Conservation (phyloP, 2,329 filamentous ascomycete species). For the Aspergillus intermedius region DNA sequence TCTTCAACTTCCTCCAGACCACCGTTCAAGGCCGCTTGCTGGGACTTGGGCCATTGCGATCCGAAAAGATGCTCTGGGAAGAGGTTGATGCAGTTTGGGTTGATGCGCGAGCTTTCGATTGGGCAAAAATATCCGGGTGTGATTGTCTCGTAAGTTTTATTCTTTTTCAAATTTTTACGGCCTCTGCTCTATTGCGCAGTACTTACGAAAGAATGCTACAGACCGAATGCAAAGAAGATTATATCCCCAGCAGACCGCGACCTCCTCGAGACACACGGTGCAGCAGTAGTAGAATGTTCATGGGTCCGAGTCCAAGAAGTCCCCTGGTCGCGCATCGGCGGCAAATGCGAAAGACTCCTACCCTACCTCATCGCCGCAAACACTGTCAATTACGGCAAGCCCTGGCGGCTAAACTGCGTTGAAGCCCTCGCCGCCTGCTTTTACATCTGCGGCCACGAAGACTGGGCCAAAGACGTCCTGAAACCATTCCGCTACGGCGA, state of each 20-base stretch:
- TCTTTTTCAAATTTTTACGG: background rate
- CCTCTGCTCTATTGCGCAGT: background rate
- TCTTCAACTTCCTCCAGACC: constrained; percentile 30
- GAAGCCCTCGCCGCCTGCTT: constrained; percentile 92
- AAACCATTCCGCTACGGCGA: constrained; percentile 81
- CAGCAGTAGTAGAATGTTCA: constrained; percentile 92
- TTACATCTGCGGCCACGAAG: constrained; percentile 80
- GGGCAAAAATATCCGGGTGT: constrained; percentile 89
- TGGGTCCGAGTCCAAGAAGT: constrained; percentile 92
- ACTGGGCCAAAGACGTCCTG: constrained; percentile 83
- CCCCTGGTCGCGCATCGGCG: constrained; percentile 84
- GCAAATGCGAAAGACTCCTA: constrained; percentile 82
- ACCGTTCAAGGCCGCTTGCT: constrained; percentile 86
- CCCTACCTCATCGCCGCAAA: constrained; percentile 97
- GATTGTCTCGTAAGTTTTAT: constrained; percentile 63
- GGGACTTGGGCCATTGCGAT: constrained; percentile 97
- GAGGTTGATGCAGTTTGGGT: constrained; percentile 79
- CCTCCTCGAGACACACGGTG: constrained; percentile 79
- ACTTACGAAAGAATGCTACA: constrained; percentile 13
- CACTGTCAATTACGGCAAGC: constrained; percentile 92
- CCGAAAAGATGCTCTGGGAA: constrained; percentile 96
- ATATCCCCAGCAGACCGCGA: constrained; percentile 76
- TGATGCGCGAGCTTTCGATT: constrained; percentile 88
- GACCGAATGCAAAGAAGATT: constrained; percentile 79
- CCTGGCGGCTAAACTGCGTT: constrained; percentile 91